Evolutionary conservation across 305 asterid species (phyloP).

Genomic region (Ruellia speciosa): DNA sequence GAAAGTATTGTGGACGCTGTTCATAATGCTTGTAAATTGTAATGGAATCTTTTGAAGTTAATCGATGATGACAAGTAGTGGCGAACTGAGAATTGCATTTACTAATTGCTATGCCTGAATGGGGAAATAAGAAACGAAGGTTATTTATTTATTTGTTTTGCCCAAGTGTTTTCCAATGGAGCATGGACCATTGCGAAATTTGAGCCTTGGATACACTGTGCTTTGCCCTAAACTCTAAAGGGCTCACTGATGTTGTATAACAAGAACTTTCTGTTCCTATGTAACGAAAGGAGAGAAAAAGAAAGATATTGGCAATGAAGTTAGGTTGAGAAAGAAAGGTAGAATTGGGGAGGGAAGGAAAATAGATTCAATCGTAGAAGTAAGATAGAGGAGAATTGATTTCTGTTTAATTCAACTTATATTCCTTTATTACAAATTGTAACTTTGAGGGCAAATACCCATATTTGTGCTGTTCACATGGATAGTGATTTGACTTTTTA

Average conservation of each 20-base stretch:
- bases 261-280: background rate
- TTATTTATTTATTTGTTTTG: background rate
- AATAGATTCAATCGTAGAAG: too few relatives aligned
- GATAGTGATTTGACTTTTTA: too few relatives aligned
- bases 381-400: too few relatives aligned
- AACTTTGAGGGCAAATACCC: too few relatives aligned
- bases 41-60: constrained; percentile 1
- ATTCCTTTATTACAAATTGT: too few relatives aligned
- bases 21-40: background rate
- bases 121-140: background rate
- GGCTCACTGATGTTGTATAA: background rate
- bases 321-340: too few relatives aligned
- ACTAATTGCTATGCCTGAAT: constrained; percentile 8
- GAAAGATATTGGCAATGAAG: too few relatives aligned
- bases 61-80: constrained; percentile 5
- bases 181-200: background rate
- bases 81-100: background rate
- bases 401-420: too few relatives aligned
- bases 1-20: background rate
- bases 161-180: too few relatives aligned
- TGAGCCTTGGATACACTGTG: background rate
- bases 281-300: background rate
- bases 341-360: too few relatives aligned
- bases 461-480: too few relatives aligned
- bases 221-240: background rate